Conservation (phyloP, 495 filamentous ascomycete genomes). For the Halenospora varia region DNA sequence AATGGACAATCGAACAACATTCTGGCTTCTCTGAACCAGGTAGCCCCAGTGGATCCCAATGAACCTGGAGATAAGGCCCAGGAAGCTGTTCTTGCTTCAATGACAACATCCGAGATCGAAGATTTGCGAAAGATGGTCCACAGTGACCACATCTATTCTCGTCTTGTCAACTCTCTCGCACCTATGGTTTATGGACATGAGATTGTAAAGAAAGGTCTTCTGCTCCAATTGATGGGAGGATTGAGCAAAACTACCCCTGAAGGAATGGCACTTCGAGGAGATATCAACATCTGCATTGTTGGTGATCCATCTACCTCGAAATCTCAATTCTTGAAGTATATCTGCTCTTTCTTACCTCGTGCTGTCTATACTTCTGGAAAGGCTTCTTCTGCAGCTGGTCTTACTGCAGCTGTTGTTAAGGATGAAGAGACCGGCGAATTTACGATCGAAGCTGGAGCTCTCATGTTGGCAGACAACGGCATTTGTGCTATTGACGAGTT, state of each 20-base stretch:
- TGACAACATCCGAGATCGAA: conserved; percentile 80
- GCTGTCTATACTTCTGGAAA: conserved; percentile 98
- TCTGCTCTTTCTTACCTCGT: conserved; percentile 91
- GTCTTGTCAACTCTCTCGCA: conserved; percentile 92
- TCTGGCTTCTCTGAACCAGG: conserved; percentile 74
- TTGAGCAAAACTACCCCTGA: conserved; percentile 87
- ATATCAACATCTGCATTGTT: conserved; percentile 98
- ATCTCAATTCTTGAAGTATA: conserved; percentile 97
- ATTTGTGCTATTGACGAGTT: conserved; percentile 99
- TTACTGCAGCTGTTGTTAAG: conserved; percentile 95
- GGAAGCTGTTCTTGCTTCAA: conserved; percentile 76
- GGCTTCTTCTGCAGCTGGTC: conserved; percentile 94
- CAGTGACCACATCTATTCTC: conserved; percentile 87
- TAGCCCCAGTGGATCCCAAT: conserved; percentile 53
- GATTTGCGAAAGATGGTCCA: conserved; percentile 92
- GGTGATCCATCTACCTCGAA: conserved; percentile 98
- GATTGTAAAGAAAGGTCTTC: conserved; percentile 94
- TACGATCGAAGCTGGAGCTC: conserved; percentile 95
- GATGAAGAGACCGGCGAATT: conserved; percentile 98
- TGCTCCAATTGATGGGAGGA: conserved; percentile 90
- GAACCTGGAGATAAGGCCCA: conserved; percentile 80
- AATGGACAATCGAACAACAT: conserved; percentile 75
- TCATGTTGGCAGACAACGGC: conserved; percentile 97
- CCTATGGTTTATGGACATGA: conserved; percentile 97
- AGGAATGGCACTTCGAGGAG: conserved; percentile 89